phyloP scores from a whole-genome alignment of 768 basidiomycete genomes.

The Suillus subluteus region DNA sequence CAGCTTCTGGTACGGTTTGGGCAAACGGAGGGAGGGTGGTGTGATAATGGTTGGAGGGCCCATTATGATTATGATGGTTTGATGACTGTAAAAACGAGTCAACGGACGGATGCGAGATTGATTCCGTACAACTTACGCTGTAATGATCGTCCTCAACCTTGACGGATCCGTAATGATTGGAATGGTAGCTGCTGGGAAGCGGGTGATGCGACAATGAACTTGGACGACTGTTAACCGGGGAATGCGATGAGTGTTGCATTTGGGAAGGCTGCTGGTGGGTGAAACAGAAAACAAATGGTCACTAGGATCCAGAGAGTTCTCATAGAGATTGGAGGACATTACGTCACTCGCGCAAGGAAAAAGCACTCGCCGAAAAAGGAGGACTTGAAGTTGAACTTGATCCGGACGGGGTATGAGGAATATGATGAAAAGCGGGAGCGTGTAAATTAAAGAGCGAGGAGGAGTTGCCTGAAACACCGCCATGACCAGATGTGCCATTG shows the following conservation, averaged over 20 bases:
- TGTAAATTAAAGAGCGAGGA: conserved; percentile 57
- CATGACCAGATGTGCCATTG: conserved; percentile 42
- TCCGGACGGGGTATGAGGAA: conserved; percentile 72
- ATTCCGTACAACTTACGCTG: conserved; percentile 41
- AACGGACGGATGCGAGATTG: not conserved
- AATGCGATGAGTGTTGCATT: conserved; percentile 61
- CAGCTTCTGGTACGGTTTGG: conserved; percentile 42
- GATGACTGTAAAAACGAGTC: conserved; percentile 24
- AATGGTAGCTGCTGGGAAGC: conserved; percentile 46
- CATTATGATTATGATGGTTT: conserved; percentile 39
- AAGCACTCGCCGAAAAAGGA: conserved; percentile 86
- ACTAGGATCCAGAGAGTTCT: conserved; percentile 60
- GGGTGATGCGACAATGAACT: conserved; percentile 42
- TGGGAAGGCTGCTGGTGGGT: conserved; percentile 63
- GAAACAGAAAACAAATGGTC: conserved; percentile 44
- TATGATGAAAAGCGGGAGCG: conserved; percentile 57
- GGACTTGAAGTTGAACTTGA: conserved; percentile 77
- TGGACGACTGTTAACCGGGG: conserved; percentile 53
- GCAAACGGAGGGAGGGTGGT: conserved; percentile 51
- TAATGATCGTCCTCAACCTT: conserved; percentile 74
- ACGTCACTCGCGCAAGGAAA: conserved; percentile 41
- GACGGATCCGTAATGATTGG: conserved; percentile 54
- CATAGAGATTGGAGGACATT: conserved; percentile 33
- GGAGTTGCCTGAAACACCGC: conserved; percentile 37
- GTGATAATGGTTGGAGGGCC: conserved; percentile 43